Percentiles rank a stretch among this genome's conserved stretches.
phyloP scores from a whole-genome alignment of 2,329 filamentous ascomycete genomes.

The Colletotrichum sojae region DNA sequence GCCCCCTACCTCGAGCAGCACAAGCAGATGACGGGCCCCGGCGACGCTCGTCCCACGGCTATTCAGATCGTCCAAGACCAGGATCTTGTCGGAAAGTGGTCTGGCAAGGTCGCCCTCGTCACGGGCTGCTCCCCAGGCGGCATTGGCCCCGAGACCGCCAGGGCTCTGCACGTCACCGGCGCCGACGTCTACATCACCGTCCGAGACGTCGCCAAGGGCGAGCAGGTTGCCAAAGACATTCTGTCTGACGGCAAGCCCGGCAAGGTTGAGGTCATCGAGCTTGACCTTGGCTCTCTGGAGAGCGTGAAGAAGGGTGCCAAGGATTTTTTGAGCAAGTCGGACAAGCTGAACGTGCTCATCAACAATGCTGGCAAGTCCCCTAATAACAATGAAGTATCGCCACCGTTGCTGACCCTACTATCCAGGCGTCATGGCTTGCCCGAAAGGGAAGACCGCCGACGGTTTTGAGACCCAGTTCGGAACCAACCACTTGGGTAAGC shows the following conservation, averaged over 20 bases:
- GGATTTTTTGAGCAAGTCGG: conserved; percentile 35
- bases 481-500: conserved; percentile 62
- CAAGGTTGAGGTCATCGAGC: conserved; percentile 49
- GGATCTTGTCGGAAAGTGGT: conserved; percentile 36
- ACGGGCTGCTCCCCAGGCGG: conserved; percentile 58
- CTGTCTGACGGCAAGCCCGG: conserved; percentile 39
- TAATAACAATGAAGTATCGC: rapidly evolving
- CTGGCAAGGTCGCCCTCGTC: conserved; percentile 36
- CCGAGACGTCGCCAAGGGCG: conserved; percentile 30
- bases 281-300: conserved; percentile 50
- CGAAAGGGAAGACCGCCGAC: conserved; percentile 42
- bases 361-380: conserved; percentile 45
- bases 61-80: conserved; percentile 41
- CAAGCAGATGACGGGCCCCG: conserved; percentile 35
- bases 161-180: conserved; percentile 36
- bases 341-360: conserved; percentile 43
- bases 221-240: conserved; percentile 33
- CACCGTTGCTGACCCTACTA: not conserved
- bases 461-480: conserved; percentile 60
- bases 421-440: conserved; percentile 35
- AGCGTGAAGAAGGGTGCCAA: conserved; percentile 47
- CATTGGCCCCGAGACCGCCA: conserved; percentile 59
- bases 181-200: conserved; percentile 39
- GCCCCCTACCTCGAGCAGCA: conserved; percentile 35
- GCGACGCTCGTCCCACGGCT: conserved; percentile 42